A percentile compares a stretch with the other conserved stretches of the same genome.
Evolutionary conservation across 345 rosid genomes (phyloP).

Genomic region (Gossypium longicalyx): DNA sequence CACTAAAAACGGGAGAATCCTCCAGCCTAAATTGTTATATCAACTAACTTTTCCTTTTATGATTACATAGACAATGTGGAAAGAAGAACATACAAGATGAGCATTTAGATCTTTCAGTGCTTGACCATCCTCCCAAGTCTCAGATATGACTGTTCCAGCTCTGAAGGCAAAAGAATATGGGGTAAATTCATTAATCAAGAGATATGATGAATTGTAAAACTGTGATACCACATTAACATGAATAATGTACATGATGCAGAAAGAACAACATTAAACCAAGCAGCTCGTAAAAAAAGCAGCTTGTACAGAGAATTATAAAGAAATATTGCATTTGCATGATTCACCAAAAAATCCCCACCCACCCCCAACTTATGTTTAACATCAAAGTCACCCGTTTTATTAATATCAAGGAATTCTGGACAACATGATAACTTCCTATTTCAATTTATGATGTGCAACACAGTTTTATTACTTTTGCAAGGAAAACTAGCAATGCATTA

Average conservation of each 20-base stretch:
- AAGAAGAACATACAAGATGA: conserved; percentile 66
- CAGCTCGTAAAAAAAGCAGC: not conserved
- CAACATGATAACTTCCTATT: not conserved
- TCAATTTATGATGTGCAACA: not conserved
- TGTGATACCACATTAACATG: not conserved
- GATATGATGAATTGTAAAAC: not conserved
- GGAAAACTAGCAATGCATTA: not conserved
- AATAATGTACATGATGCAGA: not conserved
- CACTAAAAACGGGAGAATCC: not conserved
- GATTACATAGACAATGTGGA: not conserved
- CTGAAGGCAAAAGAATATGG: conserved; percentile 39
- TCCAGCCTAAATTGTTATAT: not conserved
- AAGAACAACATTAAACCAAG: conserved; percentile 2
- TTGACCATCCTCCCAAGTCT: conserved; percentile 99
- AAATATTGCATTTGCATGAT: not conserved
- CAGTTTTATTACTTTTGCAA: not conserved
- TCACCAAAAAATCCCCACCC: not conserved
- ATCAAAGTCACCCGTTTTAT: not conserved
- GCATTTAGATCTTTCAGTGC: conserved; percentile 86
- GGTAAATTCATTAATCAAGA: conserved; percentile 7
- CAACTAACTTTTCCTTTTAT: conserved; percentile 3
- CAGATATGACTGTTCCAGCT: conserved; percentile 95
- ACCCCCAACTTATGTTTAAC: not conserved
- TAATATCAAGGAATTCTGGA: not conserved
- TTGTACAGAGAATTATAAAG: not conserved